Base-by-base conservation (phyloP, 1,139 yeast species). In the Sugiyamaella castrensis region DNA sequence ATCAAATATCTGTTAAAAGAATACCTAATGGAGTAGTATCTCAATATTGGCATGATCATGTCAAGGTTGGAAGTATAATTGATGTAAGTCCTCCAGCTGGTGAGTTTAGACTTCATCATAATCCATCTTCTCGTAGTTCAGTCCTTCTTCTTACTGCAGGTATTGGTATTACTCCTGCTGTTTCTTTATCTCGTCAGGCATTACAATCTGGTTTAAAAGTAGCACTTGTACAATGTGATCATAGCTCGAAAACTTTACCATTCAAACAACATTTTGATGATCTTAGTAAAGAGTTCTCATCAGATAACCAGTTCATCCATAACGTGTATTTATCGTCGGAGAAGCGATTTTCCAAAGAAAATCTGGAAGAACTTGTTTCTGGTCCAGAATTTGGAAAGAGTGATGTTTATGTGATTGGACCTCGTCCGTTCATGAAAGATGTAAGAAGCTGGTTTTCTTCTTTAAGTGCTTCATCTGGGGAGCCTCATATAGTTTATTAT, bases 101-200 rank as follows among this genome's bases (percentile, higher is more conserved):
- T 37, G 75, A 74, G 47, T 76, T 81, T 56, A 67, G 62, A 1
- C 71, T 75, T 59, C 59, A 68, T 41, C 68, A 69, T 16, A 51
- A 58, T 8, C 43, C 51, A n/a, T 55, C 58, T 4, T 58, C 60
- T 24, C 53, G 61, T 8, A 47, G 40, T 26, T 66, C 29, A 46
- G 69, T 76, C 19, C 70, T 79, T 2, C 64, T 81, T 37, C 65
- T 80, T 47, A 75, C 79, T 28, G 85, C 82, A 46, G 89, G 88
- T 47, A 81, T 82, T 55, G 89, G 88, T 55, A 77, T 81, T 50
- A 83, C 88, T 2, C 88, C 89, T 37, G 55, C 80, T 48, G 60
- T 81, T 43, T 69, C 85, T 8, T 76, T 81, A 62, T 60, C 76
- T 30, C 77, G 76, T 56, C 59, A 67, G 12, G 73, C 73, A 13